phyloP scores from a whole-genome alignment of 2,329 filamentous ascomycete species.

The Colletotrichum sp. region DNA sequence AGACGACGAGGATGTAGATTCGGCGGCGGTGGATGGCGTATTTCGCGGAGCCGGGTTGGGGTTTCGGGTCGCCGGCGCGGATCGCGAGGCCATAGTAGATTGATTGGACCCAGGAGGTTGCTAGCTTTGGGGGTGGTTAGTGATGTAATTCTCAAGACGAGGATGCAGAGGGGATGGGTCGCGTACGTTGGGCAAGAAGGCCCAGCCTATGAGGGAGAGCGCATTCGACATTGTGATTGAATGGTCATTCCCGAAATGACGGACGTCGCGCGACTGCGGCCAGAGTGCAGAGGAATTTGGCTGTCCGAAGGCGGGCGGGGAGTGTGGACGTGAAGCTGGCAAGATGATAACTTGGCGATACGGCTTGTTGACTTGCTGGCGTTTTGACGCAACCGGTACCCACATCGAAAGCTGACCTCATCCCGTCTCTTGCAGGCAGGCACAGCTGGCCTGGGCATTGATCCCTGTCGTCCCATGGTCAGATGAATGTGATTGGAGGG shows the following conservation, averaged over 20 bases:
- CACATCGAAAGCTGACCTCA: conserved; percentile 3
- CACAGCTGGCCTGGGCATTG: not conserved
- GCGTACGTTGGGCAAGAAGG: conserved; percentile 59
- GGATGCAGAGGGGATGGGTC: not conserved
- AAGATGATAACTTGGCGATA: not conserved
- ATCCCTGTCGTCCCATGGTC: not conserved
- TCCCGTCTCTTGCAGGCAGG: not conserved
- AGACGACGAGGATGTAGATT: conserved; percentile 84
- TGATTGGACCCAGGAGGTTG: conserved; percentile 77
- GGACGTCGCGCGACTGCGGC: not conserved
- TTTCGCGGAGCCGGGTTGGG: conserved; percentile 70
- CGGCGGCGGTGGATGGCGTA: conserved; percentile 77
- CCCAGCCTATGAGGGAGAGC: conserved; percentile 61
- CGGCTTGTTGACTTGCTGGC: not conserved
- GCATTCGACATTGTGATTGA: conserved; percentile 43
- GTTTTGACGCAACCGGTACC: not conserved
- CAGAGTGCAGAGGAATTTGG: not conserved
- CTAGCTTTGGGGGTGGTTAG: conserved; percentile 59
- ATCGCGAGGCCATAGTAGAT: conserved; percentile 89
- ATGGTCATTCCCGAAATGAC: not conserved
- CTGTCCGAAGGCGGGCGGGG: not conserved
- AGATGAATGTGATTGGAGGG: not conserved
- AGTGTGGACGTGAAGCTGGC: not conserved
- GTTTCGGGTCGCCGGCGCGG: conserved; percentile 85
- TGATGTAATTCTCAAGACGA: not conserved